Conservation (phyloP, 2,329 filamentous ascomycete genomes). For the Fusarium sp. region DNA sequence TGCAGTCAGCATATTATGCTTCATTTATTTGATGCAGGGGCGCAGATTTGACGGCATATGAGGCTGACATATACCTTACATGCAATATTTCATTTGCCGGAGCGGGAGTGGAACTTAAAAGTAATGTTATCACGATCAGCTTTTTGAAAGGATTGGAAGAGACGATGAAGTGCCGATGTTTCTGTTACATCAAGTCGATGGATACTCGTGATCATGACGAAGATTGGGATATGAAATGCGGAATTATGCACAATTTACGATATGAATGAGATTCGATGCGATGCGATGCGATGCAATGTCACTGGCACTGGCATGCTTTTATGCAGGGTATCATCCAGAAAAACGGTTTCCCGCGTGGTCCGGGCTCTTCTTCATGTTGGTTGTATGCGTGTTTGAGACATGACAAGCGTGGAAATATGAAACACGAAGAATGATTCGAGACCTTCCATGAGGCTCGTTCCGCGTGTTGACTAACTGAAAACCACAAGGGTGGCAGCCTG, state of each 20-base stretch:
- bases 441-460: constrained; percentile 1
- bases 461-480: constrained; percentile 19
- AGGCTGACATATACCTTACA: constrained; percentile 17
- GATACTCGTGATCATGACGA: constrained; percentile 4
- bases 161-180: not conserved
- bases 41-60: constrained; percentile 10
- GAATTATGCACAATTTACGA: constrained; percentile 36
- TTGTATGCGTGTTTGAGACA: constrained; percentile 31
- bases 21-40: constrained; percentile 35
- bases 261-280: constrained; percentile 19
- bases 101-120: constrained; percentile 19
- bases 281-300: not conserved
- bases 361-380: constrained; percentile 11
- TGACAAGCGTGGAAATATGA: constrained; percentile 15
- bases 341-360: not conserved
- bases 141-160: not conserved
- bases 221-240: constrained; percentile 2
- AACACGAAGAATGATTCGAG: constrained; percentile 30
- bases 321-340: constrained; percentile 9
- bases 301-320: constrained; percentile 7
- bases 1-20: constrained; percentile 29
- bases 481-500: not conserved
- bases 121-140: constrained; percentile 14
- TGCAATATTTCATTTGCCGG: constrained; percentile 18
- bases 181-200: not conserved